These are phyloP conservation scores for Drechslerella coelobrocha DNA, from an alignment of 2,329 filamentous ascomycete species.

Conservation along the genomic window DNA sequence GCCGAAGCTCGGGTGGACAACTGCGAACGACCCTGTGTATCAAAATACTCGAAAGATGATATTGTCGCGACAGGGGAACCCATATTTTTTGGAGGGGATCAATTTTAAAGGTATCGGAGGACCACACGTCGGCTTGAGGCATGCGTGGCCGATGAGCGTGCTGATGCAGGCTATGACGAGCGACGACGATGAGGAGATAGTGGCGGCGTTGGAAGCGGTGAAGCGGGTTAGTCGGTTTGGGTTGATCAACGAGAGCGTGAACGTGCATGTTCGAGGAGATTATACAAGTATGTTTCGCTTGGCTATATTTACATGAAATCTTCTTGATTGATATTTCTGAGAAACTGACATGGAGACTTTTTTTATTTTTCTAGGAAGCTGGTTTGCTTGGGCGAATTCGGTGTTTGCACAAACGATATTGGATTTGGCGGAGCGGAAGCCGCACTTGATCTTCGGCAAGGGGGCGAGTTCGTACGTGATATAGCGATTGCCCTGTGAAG, in stretches of 20 bases:
- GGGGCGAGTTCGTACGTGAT: slow-evolving; percentile 67
- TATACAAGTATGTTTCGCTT: slow-evolving; percentile 73
- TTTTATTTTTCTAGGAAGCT: no score
- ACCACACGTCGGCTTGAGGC: slow-evolving; percentile 77
- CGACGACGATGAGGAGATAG: slow-evolving; percentile 82
- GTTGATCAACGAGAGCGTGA: slow-evolving; percentile 87
- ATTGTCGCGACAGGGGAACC: slow-evolving; percentile 76
- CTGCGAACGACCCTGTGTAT: slow-evolving; percentile 72
- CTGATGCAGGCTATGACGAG: slow-evolving; percentile 90
- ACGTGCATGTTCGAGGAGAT: slow-evolving; percentile 72
- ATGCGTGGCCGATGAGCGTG: slow-evolving; percentile 97
- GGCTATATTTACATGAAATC: not conserved
- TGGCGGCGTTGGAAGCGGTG: slow-evolving; percentile 73
- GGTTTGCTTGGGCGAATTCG: slow-evolving; percentile 98
- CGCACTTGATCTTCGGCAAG: slow-evolving; percentile 79
- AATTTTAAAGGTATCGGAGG: slow-evolving; percentile 88
- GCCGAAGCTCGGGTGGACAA: slow-evolving; percentile 78
- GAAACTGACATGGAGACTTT: no score
- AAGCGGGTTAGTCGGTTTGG: slow-evolving; percentile 77
- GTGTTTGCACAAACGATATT: slow-evolving; percentile 93
- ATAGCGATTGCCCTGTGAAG: slow-evolving; percentile 12
- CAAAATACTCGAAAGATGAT: slow-evolving; percentile 87
- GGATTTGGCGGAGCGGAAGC: slow-evolving; percentile 86
- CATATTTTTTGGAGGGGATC: slow-evolving; percentile 80
- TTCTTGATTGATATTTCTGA: no score